Evolutionary conservation across 169 alveolate species (phyloP).

Genomic region (Plasmodium ovale): DNA sequence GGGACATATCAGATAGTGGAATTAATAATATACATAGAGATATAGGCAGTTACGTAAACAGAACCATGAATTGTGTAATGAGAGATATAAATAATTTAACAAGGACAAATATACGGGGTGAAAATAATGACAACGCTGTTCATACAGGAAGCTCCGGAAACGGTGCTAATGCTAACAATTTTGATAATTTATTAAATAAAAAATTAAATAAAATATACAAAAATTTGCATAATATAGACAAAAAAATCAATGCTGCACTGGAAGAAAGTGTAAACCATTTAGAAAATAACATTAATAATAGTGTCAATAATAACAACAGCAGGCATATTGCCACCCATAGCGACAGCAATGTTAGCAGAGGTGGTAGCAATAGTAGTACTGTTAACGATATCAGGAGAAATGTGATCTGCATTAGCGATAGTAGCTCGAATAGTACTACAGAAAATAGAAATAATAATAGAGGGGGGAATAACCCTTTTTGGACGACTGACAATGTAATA

Average conservation of each 20-base stretch:
- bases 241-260: slow-evolving; percentile 26
- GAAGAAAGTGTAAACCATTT: background rate
- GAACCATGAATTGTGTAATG: slow-evolving; percentile 10
- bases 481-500: background rate
- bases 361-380: background rate
- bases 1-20: background rate
- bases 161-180: background rate
- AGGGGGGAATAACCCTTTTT: background rate
- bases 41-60: slow-evolving; percentile 14
- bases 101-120: background rate
- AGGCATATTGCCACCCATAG: background rate
- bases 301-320: background rate
- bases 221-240: slow-evolving; percentile 24
- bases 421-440: slow-evolving; percentile 4
- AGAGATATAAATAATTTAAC: slow-evolving; percentile 14
- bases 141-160: too few species aligned
- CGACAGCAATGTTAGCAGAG: background rate
- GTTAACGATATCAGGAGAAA: background rate
- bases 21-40: slow-evolving; percentile 14
- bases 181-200: background rate
- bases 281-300: slow-evolving; percentile 6
- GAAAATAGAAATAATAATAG: slow-evolving; percentile 1
- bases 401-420: background rate
- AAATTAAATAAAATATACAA: slow-evolving; percentile 47
- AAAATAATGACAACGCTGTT: too few species aligned